These are phyloP conservation scores for Dalbergia cultrata DNA, from an alignment of 306 rosid species.

Conservation along the genomic window DNA sequence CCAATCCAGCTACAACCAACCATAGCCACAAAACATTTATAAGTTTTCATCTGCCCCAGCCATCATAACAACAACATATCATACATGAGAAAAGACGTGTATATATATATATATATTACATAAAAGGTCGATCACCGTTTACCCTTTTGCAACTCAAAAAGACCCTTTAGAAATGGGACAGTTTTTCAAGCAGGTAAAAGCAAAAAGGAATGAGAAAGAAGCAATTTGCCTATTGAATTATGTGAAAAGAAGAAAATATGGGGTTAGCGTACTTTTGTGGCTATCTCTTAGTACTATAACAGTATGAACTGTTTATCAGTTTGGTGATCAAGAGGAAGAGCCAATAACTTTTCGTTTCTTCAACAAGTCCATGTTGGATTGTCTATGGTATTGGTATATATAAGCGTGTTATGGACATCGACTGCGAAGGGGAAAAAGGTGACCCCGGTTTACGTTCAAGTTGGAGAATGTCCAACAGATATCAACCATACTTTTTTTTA, in stretches of 20 bases:
- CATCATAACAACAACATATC: slow-evolving; percentile 24
- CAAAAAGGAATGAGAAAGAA: slow-evolving; percentile 36
- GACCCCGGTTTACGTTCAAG: slow-evolving; percentile 24
- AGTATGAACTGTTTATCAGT: slow-evolving; percentile 25
- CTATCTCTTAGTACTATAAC: slow-evolving; percentile 10
- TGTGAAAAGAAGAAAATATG: slow-evolving; percentile 23
- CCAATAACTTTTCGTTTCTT: slow-evolving; percentile 20
- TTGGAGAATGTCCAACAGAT: slow-evolving; percentile 46
- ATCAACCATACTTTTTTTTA: slow-evolving; percentile 15
- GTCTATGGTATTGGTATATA: slow-evolving; percentile 27
- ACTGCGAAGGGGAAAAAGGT: slow-evolving; percentile 30
- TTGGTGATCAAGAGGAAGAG: slow-evolving; percentile 45
- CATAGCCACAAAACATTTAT: slow-evolving; percentile 38
- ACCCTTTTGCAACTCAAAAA: slow-evolving; percentile 41
- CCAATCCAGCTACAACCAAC: slow-evolving; percentile 57
- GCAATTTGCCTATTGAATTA: slow-evolving; percentile 26
- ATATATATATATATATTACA: not conserved
- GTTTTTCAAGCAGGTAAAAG: slow-evolving; percentile 35
- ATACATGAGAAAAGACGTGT: not conserved
- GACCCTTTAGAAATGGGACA: slow-evolving; percentile 34
- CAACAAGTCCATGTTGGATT: slow-evolving; percentile 40
- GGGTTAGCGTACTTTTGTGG: slow-evolving; percentile 48
- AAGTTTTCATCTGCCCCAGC: slow-evolving; percentile 40
- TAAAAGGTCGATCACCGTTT: slow-evolving; percentile 20
- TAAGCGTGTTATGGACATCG: not conserved